Base-by-base conservation (phyloP, 2,329 filamentous ascomycete species). In the Lecanoromycetidae sp. region DNA sequence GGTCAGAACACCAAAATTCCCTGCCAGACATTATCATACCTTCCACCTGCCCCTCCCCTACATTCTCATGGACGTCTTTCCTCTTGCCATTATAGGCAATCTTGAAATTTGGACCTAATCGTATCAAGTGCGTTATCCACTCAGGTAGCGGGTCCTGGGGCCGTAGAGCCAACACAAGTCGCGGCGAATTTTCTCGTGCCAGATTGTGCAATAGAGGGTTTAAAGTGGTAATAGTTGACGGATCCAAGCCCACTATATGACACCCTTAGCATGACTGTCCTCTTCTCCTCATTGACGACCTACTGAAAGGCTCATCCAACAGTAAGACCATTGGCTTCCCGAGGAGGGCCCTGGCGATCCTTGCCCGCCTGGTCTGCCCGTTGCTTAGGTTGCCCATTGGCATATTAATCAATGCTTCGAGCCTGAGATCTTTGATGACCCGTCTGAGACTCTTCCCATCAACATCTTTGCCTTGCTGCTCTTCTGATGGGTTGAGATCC, bases 301-400 rank as follows among this genome's bases (percentile, higher is more conserved):
- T 60, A 76, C 71, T 94, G 60, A 95, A 95, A 1, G 91, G 90
- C 57, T 94, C 90, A 64, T 98, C 91, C 2, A 94, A 71, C 44
- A 96, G 71, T 51, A 98, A 61, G 9, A 94, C 74, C 62, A 93
- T 84, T 0, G 91, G 91, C 44, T 75, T 74, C 5, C 72, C 79
- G 49, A 96, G 71, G 42, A 98, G 66, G 0, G 88, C 87, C 57
- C 87, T 84, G 2, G 87, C 91, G 55, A 98, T 94, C 52, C 86
- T 78, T 6, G 90, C 84, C 46, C 91, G 72, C 53, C 90, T 73
- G 5, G 84, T 90, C 65, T 98, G 91, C 0, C 91, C 91, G 63
- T 96, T 95, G 61, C 87, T 95, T 46, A 98, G 66, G 61, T 91
- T 94, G 20, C 84, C 77, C 6, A 96, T 84, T 0, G 90, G 88